Evolutionary conservation across 2,329 filamentous ascomycete genomes (phyloP).

Genomic region (Claviceps fusiformis): DNA sequence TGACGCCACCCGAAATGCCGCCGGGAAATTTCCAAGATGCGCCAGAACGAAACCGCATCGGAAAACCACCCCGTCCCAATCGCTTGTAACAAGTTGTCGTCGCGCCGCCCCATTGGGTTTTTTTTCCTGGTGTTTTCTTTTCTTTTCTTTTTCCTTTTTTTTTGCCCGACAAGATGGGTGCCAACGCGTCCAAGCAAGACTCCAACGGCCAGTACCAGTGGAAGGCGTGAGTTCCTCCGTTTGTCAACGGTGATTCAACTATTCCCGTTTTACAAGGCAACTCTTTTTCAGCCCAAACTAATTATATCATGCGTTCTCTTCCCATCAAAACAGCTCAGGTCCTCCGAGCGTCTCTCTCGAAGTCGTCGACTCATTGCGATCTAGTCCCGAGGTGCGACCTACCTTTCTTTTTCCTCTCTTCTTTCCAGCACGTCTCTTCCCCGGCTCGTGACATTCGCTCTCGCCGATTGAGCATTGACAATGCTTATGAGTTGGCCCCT

Average conservation of each 20-base stretch:
- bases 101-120: slow-evolving; percentile 16
- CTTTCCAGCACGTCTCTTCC: too few relatives aligned
- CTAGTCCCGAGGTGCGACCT: slow-evolving; percentile 62
- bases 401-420: not conserved
- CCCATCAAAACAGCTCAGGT: slow-evolving; percentile 22
- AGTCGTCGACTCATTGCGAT: slow-evolving; percentile 70
- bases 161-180: slow-evolving; percentile 35
- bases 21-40: slow-evolving; percentile 20
- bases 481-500: too few relatives aligned
- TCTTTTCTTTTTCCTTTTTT: slow-evolving; percentile 4
- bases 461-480: too few relatives aligned
- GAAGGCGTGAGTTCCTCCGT: slow-evolving; percentile 36
- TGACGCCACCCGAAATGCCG: slow-evolving; percentile 19
- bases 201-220: slow-evolving; percentile 26
- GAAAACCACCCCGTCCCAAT: slow-evolving; percentile 14
- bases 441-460: too few relatives aligned
- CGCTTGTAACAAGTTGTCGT: slow-evolving; percentile 15
- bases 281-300: too few relatives aligned
- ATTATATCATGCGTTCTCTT: not conserved
- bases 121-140: too few relatives aligned
- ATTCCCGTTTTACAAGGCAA: not conserved
- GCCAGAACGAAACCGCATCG: not conserved
- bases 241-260: not conserved
- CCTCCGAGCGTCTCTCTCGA: slow-evolving; percentile 57
- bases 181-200: slow-evolving; percentile 40